Conservation (phyloP, 176 grass and related monocot genomes). For the Avena eriantha region DNA sequence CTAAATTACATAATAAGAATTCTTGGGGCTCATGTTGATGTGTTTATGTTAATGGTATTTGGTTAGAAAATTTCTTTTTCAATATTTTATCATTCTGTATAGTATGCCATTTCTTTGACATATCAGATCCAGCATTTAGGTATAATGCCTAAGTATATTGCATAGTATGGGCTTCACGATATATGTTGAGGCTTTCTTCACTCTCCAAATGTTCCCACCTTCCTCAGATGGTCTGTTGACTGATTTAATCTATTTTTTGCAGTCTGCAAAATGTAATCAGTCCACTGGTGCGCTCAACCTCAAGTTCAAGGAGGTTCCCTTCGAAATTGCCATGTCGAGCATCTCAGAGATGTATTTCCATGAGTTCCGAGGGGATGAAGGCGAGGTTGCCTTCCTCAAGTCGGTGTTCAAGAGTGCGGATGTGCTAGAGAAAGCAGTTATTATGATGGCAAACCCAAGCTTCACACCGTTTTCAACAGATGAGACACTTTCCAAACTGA, state of each 20-base stretch:
- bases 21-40: not conserved
- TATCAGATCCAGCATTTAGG: slow-evolving; percentile 14
- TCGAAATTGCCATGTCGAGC: not conserved
- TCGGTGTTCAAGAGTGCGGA: not conserved
- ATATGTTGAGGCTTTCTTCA: not conserved
- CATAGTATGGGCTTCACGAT: not conserved
- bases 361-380: not conserved
- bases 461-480: not conserved
- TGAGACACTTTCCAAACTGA: not conserved
- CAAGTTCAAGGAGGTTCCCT: not conserved
- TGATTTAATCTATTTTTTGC: not conserved
- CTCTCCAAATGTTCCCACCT: not conserved
- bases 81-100: not conserved
- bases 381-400: slow-evolving; percentile 13
- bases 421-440: not conserved
- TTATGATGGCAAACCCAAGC: not conserved
- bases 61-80: not conserved
- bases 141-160: not conserved
- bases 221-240: not conserved
- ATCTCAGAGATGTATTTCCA: not conserved
- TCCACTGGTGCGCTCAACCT: not conserved
- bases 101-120: not conserved
- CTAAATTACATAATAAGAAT: not conserved
- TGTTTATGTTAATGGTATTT: not conserved
- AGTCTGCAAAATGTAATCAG: slow-evolving; percentile 4